These are phyloP conservation scores for Boechera divaricarpa DNA, from an alignment of 345 rosid genomes.

Conservation along the genomic window DNA sequence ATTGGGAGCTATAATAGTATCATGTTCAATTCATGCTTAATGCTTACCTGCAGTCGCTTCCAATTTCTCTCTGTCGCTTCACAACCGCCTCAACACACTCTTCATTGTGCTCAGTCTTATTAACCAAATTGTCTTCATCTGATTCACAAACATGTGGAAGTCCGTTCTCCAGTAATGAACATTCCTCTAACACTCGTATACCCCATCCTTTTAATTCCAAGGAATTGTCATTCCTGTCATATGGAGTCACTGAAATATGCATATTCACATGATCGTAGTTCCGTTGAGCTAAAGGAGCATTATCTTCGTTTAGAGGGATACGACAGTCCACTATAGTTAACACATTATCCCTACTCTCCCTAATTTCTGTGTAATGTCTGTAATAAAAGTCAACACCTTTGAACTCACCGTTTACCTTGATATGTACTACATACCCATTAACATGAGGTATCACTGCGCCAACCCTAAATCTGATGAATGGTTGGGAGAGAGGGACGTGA, in stretches of 20 bases:
- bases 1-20: neutral
- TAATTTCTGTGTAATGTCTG: neutral
- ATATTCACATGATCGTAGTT: conserved; percentile 21
- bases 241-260: neutral
- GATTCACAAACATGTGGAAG: no score
- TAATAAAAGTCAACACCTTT: neutral
- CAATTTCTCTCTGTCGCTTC: neutral
- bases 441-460: neutral
- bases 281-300: neutral
- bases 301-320: neutral
- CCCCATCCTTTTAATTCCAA: no score
- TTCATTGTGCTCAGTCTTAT: neutral
- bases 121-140: no score
- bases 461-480: conserved; percentile 7
- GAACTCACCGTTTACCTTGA: conserved; percentile 8
- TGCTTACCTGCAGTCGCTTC: neutral
- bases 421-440: neutral
- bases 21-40: neutral
- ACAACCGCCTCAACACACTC: neutral
- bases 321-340: neutral
- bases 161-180: no score
- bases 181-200: no score
- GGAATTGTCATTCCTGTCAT: no score
- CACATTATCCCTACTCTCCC: neutral
- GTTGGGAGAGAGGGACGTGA: neutral